phyloP scores from a whole-genome alignment of 2,329 filamentous ascomycete genomes.

The Colletotrichum phormii region DNA sequence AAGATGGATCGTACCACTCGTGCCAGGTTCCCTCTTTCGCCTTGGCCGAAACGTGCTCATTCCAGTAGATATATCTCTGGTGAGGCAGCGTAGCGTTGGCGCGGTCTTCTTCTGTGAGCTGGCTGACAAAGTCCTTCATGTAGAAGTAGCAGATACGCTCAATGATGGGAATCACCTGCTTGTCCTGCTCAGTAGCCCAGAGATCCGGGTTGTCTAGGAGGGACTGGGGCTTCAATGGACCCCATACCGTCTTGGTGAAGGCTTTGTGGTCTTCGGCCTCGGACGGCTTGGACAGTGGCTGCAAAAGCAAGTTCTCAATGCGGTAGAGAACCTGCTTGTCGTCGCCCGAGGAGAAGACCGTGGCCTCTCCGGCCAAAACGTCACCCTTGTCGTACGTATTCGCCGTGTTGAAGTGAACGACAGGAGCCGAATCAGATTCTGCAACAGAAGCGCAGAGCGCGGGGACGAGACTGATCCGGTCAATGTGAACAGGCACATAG shows the following conservation, averaged over 20 bases:
- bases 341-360: background rate
- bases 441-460: background rate
- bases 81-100: background rate
- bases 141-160: constrained; percentile 21
- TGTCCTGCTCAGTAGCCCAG: constrained; percentile 23
- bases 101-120: constrained; percentile 1
- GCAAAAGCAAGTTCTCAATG: constrained; percentile 11
- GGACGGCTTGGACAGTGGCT: constrained; percentile 6
- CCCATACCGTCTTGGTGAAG: constrained; percentile 21
- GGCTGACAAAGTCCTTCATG: background rate
- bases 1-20: background rate
- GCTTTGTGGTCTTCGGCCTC: constrained; percentile 6
- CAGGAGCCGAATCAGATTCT: background rate
- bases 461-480: constrained; percentile 16
- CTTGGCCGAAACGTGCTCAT: constrained; percentile 8
- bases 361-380: background rate
- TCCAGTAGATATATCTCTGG: constrained; percentile 20
- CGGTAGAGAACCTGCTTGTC: background rate
- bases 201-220: constrained; percentile 10
- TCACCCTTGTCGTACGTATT: background rate
- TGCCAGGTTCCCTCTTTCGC: background rate
- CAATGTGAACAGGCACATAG: constrained; percentile 45
- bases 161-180: constrained; percentile 12
- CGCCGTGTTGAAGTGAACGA: constrained; percentile 7
- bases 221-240: background rate